Conservation (phyloP, 345 rosid genomes). For the rapeseed (Brassica napus) region DNA sequence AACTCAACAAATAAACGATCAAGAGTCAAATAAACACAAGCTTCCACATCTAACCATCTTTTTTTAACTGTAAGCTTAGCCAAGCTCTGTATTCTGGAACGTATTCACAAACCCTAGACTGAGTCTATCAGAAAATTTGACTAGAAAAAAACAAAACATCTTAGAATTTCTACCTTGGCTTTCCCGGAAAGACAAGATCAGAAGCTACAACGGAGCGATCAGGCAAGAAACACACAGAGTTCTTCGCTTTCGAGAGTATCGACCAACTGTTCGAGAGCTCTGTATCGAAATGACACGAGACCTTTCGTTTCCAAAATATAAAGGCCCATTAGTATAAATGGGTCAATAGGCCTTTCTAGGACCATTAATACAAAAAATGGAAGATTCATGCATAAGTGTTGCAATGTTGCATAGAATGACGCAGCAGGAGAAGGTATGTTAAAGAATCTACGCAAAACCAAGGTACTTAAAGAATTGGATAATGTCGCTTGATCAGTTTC, state of each 20-base stretch:
- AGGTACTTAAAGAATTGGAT: not conserved
- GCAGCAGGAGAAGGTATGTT: no score
- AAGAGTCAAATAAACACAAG: not conserved
- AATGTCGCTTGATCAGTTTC: constrained; percentile 10
- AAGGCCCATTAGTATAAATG: not conserved
- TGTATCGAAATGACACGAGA: not conserved
- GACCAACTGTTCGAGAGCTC: not conserved
- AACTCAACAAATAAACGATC: not conserved
- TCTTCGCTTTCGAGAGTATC: not conserved
- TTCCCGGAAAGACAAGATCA: not conserved
- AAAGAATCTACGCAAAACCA: not conserved
- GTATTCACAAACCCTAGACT: not conserved
- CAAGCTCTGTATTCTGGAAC: not conserved
- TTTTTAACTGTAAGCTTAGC: not conserved
- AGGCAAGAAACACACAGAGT: not conserved
- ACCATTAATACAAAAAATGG: not conserved
- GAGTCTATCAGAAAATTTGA: not conserved
- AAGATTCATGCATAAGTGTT: not conserved
- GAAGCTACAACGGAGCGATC: constrained; percentile 1
- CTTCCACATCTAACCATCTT: not conserved
- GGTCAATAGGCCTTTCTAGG: not conserved
- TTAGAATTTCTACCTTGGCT: not conserved
- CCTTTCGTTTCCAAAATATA: not conserved
- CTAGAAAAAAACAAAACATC: not conserved
- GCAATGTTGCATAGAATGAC: no score